phyloP scores from a whole-genome alignment of 345 rosid species.

The Alliaria petiolata region DNA sequence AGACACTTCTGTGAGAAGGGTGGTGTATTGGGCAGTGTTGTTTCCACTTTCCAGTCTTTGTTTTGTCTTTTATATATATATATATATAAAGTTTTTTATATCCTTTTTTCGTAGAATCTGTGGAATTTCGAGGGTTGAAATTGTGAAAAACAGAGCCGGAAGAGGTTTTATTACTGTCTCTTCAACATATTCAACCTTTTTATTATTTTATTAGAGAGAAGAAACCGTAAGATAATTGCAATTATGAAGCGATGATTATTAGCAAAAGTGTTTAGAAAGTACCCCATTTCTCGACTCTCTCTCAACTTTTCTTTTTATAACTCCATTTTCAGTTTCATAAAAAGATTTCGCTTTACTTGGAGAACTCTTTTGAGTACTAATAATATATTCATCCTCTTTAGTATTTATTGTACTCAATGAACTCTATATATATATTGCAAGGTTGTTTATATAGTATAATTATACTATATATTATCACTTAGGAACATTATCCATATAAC shows the following conservation, averaged over 20 bases:
- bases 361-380: slow-evolving; percentile 12
- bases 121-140: slow-evolving; percentile 30
- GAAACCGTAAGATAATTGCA: slow-evolving; percentile 26
- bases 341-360: slow-evolving; percentile 34
- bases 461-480: background rate
- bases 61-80: slow-evolving; percentile 12
- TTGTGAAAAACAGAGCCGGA: slow-evolving; percentile 37
- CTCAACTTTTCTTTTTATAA: background rate
- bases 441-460: too few relatives aligned
- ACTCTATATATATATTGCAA: background rate
- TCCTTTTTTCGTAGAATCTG: slow-evolving; percentile 14
- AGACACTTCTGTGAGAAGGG: slow-evolving; percentile 15
- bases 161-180: slow-evolving; percentile 17
- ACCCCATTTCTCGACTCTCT: background rate
- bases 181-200: slow-evolving; percentile 13
- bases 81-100: slow-evolving; percentile 12
- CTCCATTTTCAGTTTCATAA: slow-evolving; percentile 11
- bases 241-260: slow-evolving; percentile 35
- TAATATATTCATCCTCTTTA: too few relatives aligned
- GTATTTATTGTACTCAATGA: background rate
- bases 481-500: background rate
- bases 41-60: slow-evolving; percentile 36
- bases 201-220: slow-evolving; percentile 5
- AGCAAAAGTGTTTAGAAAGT: slow-evolving; percentile 22
- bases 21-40: slow-evolving; percentile 30